Base-by-base conservation (phyloP, 108 stramenopile species). In the Craspedostauros australis region DNA sequence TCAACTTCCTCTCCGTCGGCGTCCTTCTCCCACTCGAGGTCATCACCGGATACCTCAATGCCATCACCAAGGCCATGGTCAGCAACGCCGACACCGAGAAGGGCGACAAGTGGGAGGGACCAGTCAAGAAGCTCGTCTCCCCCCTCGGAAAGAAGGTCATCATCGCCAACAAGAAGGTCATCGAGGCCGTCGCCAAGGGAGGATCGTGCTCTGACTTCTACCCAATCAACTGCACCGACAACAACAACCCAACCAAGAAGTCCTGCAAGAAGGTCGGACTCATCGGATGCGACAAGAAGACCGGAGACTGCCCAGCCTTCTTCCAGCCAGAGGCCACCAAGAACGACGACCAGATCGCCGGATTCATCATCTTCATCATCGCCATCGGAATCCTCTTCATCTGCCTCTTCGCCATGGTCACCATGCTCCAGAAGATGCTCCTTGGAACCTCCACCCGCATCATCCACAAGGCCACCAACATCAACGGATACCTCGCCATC, bases 1-100 rank as follows among this genome's bases (percentile, higher is more conserved):
- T 93, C 82, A 93, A 93, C 84, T 79, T 81, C 46, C 54, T 93
- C 47, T 57, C 86, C 42, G 91, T 93, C 8, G 73, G 57, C n/a
- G 38, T 87, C 42, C 67, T 89, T 36, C 76, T 93, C 51, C 91
- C 91, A 11, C n/a, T 93, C 21, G 91, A 93, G 65, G 53, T 75
- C 54, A 50, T 68, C 65, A 69, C 74, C 15, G 57, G 64, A 32
- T 80, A 77, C 66, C 58, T 93, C 9, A 53, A 66, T 50, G 24
- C 42, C 44, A 44, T 89, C 30, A 89, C 88, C 29, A 25, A 39
- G 15, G 85, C 84, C 54, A 77, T 84, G 73, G 70, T 73, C 26
- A 79, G 66, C 30, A 56, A 76, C 22, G 46, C 38, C 22, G 46
- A 39, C 3, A 26, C 39, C 3, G 49, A 63, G 20, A 66, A 79